phyloP scores from a whole-genome alignment of 345 rosid genomes.

The Dovyalis caffra region DNA sequence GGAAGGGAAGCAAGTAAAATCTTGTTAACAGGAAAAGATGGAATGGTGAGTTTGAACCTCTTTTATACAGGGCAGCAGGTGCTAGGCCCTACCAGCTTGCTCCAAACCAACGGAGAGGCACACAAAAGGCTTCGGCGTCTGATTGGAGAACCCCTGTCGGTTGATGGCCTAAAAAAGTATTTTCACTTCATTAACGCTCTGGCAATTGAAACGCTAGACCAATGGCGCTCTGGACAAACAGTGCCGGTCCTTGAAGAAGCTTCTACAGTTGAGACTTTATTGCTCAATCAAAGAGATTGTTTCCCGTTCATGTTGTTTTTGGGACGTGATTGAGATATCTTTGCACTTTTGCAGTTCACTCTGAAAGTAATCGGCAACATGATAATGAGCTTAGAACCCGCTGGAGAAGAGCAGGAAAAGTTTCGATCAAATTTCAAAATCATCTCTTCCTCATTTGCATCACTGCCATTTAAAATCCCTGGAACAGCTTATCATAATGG shows the following conservation, averaged over 20 bases:
- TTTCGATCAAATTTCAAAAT: constrained; percentile 59
- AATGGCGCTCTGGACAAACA: constrained; percentile 45
- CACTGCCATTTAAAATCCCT: constrained; percentile 62
- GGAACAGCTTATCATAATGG: constrained; percentile 62
- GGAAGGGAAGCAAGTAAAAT: constrained; percentile 71
- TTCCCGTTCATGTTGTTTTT: neutral
- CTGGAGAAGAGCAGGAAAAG: constrained; percentile 57
- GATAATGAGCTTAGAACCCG: constrained; percentile 71
- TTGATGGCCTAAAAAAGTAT: constrained; percentile 60
- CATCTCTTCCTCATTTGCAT: constrained; percentile 65
- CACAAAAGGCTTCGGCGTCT: constrained; percentile 58
- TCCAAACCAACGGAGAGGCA: constrained; percentile 55
- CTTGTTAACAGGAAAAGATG: constrained; percentile 66
- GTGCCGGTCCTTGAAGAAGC: constrained; percentile 64
- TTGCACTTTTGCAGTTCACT: constrained; percentile 47
- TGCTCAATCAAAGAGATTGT: neutral
- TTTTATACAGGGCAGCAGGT: constrained; percentile 66
- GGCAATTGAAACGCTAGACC: constrained; percentile 49
- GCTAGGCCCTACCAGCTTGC: constrained; percentile 59
- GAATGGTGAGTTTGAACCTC: constrained; percentile 68
- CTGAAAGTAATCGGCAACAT: constrained; percentile 68
- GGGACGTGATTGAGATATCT: neutral
- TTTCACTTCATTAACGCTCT: constrained; percentile 51
- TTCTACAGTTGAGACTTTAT: constrained; percentile 49
- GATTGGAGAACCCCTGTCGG: constrained; percentile 55